Percentiles rank a stretch among this genome's conserved stretches.
phyloP scores from a whole-genome alignment of 805 yeast species.

The Lipomyces kockii region DNA sequence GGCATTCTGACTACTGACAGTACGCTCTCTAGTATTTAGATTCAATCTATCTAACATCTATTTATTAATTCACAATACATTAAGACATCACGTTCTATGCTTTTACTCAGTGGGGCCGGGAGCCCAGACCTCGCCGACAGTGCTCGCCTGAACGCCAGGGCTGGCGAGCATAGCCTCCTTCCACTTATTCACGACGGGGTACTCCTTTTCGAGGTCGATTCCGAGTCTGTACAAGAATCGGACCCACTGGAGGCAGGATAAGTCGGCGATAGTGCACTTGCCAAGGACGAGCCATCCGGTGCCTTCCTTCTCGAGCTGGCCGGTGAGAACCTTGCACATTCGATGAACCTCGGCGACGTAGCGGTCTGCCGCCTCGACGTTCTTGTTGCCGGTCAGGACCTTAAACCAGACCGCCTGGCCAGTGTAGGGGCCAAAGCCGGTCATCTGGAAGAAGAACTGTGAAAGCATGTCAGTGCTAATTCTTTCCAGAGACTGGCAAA shows the following conservation, averaged over 20 bases:
- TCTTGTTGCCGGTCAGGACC: slow-evolving; percentile 77
- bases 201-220: slow-evolving; percentile 77
- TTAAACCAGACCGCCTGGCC: slow-evolving; percentile 90
- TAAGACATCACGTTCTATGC: neutral
- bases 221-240: slow-evolving; percentile 87
- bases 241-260: slow-evolving; percentile 91
- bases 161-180: slow-evolving; percentile 90
- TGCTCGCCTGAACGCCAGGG: slow-evolving; percentile 63
- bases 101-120: neutral
- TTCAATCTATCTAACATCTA: neutral
- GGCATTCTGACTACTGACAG: neutral
- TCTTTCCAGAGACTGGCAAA: neutral
- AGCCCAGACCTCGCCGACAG: slow-evolving; percentile 35
- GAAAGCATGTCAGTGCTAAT: neutral
- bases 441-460: slow-evolving; percentile 34
- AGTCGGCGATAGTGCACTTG: slow-evolving; percentile 73
- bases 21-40: neutral
- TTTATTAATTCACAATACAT: neutral
- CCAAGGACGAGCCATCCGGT: slow-evolving; percentile 90
- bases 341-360: slow-evolving; percentile 85
- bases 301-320: slow-evolving; percentile 83
- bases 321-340: slow-evolving; percentile 84
- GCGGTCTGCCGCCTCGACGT: slow-evolving; percentile 81
- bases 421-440: slow-evolving; percentile 44
- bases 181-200: slow-evolving; percentile 87